Percentiles rank a stretch among this genome's conserved stretches.
Conservation (phyloP, 805 yeast genomes). For the Saccharomycodes ludwigii region DNA sequence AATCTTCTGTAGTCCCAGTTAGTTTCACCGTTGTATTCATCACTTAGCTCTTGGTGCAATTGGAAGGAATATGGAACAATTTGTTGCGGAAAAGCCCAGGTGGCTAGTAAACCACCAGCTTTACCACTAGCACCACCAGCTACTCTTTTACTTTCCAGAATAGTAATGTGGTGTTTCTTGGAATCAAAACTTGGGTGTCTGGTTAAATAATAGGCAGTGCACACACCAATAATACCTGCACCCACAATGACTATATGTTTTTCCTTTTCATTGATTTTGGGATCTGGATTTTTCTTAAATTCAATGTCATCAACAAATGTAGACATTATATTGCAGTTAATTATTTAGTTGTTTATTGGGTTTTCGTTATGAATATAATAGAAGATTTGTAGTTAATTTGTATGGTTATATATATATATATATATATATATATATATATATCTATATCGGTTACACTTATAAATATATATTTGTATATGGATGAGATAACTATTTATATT, state of each 20-base stretch:
- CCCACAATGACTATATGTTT: conserved; percentile 78
- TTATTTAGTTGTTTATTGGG: no score
- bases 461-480: no score
- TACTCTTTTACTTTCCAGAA: conserved; percentile 79
- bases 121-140: conserved; percentile 98
- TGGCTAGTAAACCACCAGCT: conserved; percentile 90
- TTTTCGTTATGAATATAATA: no score
- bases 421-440: no score
- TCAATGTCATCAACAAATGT: conserved; percentile 7
- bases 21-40: conserved; percentile 65
- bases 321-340: no score
- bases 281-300: conserved; percentile 4
- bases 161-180: conserved; percentile 63
- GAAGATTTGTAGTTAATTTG: no score
- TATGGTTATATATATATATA: no score
- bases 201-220: conserved; percentile 82
- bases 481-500: no score
- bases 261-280: conserved; percentile 32
- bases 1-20: conserved; percentile 92
- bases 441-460: no score
- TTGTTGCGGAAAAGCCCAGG: conserved; percentile 96
- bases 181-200: conserved; percentile 72
- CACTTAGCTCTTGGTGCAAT: conserved; percentile 73
- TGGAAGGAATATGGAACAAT: conserved; percentile 80
- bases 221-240: conserved; percentile 93